A percentile compares a stretch with the other conserved stretches of the same genome.
Conservation (phyloP, 176 grass and related monocot species). For the Rhynchospora breviuscula region DNA sequence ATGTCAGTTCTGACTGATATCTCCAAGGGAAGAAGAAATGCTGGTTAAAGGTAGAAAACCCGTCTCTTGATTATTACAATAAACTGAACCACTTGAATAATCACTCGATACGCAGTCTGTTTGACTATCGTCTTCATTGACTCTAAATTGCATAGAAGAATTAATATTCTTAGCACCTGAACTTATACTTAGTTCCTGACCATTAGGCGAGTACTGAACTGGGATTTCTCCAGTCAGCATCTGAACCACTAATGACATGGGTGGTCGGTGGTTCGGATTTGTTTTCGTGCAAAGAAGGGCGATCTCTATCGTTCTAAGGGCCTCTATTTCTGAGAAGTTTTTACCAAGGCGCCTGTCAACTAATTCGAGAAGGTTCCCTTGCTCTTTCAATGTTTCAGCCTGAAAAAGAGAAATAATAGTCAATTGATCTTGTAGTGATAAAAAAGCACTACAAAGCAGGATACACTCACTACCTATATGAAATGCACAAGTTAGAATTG, state of each 20-base stretch:
- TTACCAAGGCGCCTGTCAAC: constrained; percentile 53
- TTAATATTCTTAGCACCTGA: background rate
- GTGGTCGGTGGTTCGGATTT: constrained; percentile 46
- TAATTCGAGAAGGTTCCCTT: constrained; percentile 66
- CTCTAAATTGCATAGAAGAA: constrained; percentile 21
- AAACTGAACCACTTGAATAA: constrained; percentile 27
- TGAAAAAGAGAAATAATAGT: constrained; percentile 15
- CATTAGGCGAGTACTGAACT: constrained; percentile 27
- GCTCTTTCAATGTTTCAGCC: constrained; percentile 55
- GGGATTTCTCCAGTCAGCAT: constrained; percentile 57
- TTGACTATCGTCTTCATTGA: constrained; percentile 26
- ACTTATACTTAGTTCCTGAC: constrained; percentile 27
- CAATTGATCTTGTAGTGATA: background rate
- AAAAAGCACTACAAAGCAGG: background rate
- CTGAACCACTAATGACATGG: constrained; percentile 66
- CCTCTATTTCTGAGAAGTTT: constrained; percentile 50
- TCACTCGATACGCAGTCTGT: constrained; percentile 28
- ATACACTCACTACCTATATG: background rate
- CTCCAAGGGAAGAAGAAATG: constrained; percentile 24
- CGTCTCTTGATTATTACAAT: constrained; percentile 29
- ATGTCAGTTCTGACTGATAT: constrained; percentile 15
- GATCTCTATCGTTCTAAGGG: constrained; percentile 48
- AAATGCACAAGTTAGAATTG: background rate
- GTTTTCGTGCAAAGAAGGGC: constrained; percentile 62
- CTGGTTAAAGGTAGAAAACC: constrained; percentile 37